phyloP scores from a whole-genome alignment of 768 basidiomycete species.

The Boletellus sp. region DNA sequence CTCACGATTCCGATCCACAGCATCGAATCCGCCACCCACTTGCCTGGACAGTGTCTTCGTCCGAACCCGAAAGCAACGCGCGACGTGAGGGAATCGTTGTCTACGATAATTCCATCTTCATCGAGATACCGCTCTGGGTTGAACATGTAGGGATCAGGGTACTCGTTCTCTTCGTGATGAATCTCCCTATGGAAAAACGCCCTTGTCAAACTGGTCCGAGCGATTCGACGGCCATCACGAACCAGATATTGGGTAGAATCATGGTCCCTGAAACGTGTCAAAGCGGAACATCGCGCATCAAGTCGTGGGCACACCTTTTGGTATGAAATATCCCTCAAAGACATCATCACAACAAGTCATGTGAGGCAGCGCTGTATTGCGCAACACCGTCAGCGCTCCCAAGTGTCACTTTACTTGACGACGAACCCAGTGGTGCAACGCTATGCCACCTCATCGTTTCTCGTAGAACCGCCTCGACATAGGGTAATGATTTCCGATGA shows the following conservation, averaged over 20 bases:
- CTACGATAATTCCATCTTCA: slow-evolving; percentile 21
- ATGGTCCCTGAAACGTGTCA: slow-evolving; percentile 21
- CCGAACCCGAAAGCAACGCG: slow-evolving; percentile 31
- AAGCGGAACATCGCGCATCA: background rate
- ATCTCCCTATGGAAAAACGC: slow-evolving; percentile 20
- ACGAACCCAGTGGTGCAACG: slow-evolving; percentile 28
- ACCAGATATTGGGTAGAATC: slow-evolving; percentile 30
- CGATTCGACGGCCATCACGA: slow-evolving; percentile 1
- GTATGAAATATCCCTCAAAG: slow-evolving; percentile 41
- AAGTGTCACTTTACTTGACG: background rate
- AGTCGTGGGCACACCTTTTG: slow-evolving; percentile 28
- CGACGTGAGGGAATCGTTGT: slow-evolving; percentile 24
- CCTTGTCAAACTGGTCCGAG: background rate
- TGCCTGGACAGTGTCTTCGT: slow-evolving; percentile 30
- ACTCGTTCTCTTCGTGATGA: slow-evolving; percentile 30
- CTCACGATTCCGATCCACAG: slow-evolving; percentile 31
- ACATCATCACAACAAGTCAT: slow-evolving; percentile 37
- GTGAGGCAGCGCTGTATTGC: slow-evolving; percentile 25
- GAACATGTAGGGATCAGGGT: slow-evolving; percentile 23
- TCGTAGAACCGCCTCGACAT: slow-evolving; percentile 29
- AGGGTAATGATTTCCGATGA: slow-evolving; percentile 24
- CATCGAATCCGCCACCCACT: slow-evolving; percentile 31
- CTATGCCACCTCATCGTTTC: slow-evolving; percentile 34
- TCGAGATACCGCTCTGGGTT: slow-evolving; percentile 25
- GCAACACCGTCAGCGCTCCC: slow-evolving; percentile 4